These are phyloP conservation scores for Colletotrichum sp. DNA, from an alignment of 2,329 filamentous ascomycete species.

Conservation along the genomic window DNA sequence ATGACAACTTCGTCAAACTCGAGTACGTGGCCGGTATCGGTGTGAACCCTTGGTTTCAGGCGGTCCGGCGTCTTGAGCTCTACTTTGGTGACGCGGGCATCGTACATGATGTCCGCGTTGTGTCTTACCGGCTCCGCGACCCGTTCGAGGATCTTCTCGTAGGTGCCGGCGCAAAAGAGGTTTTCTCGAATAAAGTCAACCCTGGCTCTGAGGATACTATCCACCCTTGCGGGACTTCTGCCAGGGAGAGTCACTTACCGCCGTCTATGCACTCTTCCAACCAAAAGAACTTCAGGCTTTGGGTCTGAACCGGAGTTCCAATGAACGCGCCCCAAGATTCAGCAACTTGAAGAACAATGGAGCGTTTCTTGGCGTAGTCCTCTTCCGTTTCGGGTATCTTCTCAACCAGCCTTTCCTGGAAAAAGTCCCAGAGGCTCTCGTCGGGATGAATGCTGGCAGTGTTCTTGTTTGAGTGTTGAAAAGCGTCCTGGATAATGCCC, in stretches of 20 bases:
- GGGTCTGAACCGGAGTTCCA: slow-evolving; percentile 65
- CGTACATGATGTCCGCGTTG: slow-evolving; percentile 57
- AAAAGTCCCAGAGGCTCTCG: slow-evolving; percentile 61
- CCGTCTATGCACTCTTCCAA: slow-evolving; percentile 80
- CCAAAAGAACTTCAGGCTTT: slow-evolving; percentile 80
- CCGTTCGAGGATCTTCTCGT: slow-evolving; percentile 60
- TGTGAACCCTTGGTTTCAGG: slow-evolving; percentile 43
- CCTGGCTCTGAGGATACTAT: neutral
- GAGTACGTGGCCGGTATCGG: slow-evolving; percentile 46
- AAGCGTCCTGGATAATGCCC: slow-evolving; percentile 71
- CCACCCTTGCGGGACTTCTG: neutral
- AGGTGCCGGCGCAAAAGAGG: slow-evolving; percentile 64
- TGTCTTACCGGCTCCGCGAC: slow-evolving; percentile 63
- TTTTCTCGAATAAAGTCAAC: slow-evolving; percentile 49
- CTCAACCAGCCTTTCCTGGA: slow-evolving; percentile 46
- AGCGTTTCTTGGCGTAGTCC: slow-evolving; percentile 43
- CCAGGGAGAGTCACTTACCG: slow-evolving; percentile 41
- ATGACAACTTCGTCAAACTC: slow-evolving; percentile 73
- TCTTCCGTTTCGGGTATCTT: slow-evolving; percentile 51
- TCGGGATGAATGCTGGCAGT: slow-evolving; percentile 49
- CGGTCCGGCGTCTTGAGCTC: slow-evolving; percentile 30
- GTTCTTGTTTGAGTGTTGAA: slow-evolving; percentile 67
- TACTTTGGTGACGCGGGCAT: slow-evolving; percentile 53
- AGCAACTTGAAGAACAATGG: slow-evolving; percentile 55
- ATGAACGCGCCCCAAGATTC: slow-evolving; percentile 76